These are phyloP conservation scores for Aspergillus biplanus DNA, from an alignment of 495 filamentous ascomycete species.

Conservation along the genomic window DNA sequence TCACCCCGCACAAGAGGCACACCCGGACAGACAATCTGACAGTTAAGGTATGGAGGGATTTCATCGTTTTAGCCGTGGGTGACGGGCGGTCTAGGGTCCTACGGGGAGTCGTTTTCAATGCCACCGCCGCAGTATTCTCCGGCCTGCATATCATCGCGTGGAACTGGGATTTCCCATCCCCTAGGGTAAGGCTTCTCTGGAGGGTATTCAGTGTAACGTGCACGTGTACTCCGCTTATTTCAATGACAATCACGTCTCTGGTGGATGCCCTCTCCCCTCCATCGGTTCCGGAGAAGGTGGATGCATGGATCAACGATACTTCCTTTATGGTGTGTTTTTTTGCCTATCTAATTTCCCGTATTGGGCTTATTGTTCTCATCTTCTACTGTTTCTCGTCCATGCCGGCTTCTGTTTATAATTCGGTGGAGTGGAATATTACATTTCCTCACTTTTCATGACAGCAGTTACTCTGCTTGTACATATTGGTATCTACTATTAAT, in stretches of 20 bases:
- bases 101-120: background rate
- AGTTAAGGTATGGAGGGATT: background rate
- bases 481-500: background rate
- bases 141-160: background rate
- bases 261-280: background rate
- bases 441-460: conserved; percentile 9
- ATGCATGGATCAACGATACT: background rate
- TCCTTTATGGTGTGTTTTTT: background rate
- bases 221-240: background rate
- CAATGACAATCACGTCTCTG: too few relatives aligned
- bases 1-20: background rate
- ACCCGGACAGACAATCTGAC: background rate
- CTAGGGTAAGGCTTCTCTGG: background rate
- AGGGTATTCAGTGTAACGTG: background rate
- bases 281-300: background rate
- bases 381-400: conserved; percentile 5
- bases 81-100: background rate
- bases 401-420: background rate
- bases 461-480: background rate
- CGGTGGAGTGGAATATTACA: background rate
- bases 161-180: conserved; percentile 5
- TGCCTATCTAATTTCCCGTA: background rate
- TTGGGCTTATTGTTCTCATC: background rate
- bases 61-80: background rate
- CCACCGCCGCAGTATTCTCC: background rate